A percentile compares a stretch with the other conserved stretches of the same genome.
These are phyloP conservation scores for Herpotrichia juniperi DNA, from an alignment of 2,329 filamentous ascomycete genomes.

Conservation along the genomic window DNA sequence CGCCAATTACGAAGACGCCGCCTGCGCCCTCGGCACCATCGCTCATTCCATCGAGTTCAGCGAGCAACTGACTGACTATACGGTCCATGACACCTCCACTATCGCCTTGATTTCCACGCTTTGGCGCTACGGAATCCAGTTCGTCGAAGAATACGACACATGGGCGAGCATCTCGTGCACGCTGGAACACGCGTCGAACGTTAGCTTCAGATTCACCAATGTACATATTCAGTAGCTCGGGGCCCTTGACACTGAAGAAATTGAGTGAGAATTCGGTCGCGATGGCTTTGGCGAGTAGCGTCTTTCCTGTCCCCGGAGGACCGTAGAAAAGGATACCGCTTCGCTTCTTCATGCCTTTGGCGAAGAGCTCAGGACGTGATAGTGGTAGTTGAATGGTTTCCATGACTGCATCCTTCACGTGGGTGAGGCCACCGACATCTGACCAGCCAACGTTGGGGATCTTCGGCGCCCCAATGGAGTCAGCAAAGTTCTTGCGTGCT, in stretches of 20 bases:
- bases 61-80: conserved; percentile 92
- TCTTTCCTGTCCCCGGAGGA: conserved; percentile 90
- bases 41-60: conserved; percentile 97
- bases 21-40: conserved; percentile 78
- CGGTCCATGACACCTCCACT: conserved; percentile 98
- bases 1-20: conserved; percentile 95
- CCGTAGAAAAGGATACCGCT: conserved; percentile 93
- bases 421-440: conserved; percentile 89
- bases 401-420: conserved; percentile 96
- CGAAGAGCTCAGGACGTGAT: conserved; percentile 90
- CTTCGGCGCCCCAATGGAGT: conserved; percentile 95
- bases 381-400: conserved; percentile 95
- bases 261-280: conserved; percentile 93
- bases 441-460: conserved; percentile 97
- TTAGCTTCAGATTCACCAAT: conserved; percentile 95
- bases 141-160: conserved; percentile 96
- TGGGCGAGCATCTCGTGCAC: conserved; percentile 81
- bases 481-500: conserved; percentile 96
- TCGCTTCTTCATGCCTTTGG: conserved; percentile 97
- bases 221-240: conserved; percentile 93
- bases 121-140: conserved; percentile 90
- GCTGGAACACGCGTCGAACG: conserved; percentile 85
- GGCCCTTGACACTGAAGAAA: conserved; percentile 93
- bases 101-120: conserved; percentile 95
- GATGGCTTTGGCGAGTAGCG: conserved; percentile 89